These are phyloP conservation scores for Blastobotrys robertii DNA, from an alignment of 805 yeast species.

Conservation along the genomic window DNA sequence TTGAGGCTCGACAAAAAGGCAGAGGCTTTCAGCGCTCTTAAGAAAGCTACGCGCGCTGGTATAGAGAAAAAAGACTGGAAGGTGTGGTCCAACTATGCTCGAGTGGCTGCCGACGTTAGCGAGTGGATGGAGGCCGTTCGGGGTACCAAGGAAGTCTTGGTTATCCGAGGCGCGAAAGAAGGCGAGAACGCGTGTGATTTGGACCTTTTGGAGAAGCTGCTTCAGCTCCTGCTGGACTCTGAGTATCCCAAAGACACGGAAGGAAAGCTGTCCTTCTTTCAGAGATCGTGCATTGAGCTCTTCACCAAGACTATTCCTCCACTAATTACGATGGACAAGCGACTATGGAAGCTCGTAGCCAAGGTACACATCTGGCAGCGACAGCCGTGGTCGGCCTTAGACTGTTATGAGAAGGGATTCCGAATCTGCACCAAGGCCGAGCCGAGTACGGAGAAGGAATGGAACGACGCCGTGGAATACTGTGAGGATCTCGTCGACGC, in stretches of 20 bases:
- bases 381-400: conserved; percentile 81
- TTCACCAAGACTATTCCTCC: conserved; percentile 60
- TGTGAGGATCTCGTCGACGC: conserved; percentile 76
- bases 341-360: conserved; percentile 79
- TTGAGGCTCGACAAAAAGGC: conserved; percentile 51
- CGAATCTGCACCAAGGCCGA: conserved; percentile 63
- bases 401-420: conserved; percentile 77
- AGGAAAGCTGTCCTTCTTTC: conserved; percentile 43
- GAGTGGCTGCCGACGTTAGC: conserved; percentile 70
- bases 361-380: conserved; percentile 79
- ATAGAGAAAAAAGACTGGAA: conserved; percentile 71
- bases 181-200: conserved; percentile 65
- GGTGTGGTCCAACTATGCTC: conserved; percentile 78
- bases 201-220: conserved; percentile 64
- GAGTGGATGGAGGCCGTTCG: conserved; percentile 83
- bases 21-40: conserved; percentile 80
- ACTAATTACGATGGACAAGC: conserved; percentile 52
- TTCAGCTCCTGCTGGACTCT: conserved; percentile 47
- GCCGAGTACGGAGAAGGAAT: conserved; percentile 47
- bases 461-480: conserved; percentile 73
- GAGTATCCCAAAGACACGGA: conserved; percentile 33
- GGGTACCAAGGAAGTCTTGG: conserved; percentile 59
- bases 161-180: conserved; percentile 42
- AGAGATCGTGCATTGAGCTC: conserved; percentile 58
- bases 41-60: conserved; percentile 63